Evolutionary conservation across 202 grass and related monocot genomes (phyloP), one percentile per base, ranked within the genome.

Genomic region (Panicum virgatum): DNA sequence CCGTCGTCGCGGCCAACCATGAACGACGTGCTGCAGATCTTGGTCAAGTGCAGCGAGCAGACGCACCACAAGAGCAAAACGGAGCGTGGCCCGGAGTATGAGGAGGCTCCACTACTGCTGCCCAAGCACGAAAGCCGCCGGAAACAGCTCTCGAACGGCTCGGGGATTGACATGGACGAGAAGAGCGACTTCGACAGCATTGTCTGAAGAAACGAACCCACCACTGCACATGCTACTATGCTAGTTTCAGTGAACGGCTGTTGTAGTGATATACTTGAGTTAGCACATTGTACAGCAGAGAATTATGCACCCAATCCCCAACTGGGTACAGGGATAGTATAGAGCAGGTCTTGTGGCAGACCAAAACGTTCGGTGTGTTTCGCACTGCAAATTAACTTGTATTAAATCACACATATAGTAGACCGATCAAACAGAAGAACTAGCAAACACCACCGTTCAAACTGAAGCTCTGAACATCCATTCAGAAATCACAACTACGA

Each of bases 1-100:
- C 85, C 89, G 38, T 91, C 89, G 16, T 80, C 87, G 13, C 69
- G 96, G 18, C 93, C 93, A 7, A 59, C 91, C 22, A 96, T 96
- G 93, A 93, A 88, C 68, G 91, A 93, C 7, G 92, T 98, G 73
- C 39, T 93, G 62, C 84, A 92, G 65, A 72, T 88, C 16, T 59
- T 96, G 29, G 20, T 94, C 63, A 80, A 65, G 72, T 89, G 76
- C 70, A 79, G 58, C 76, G 85, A 91, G 45, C 62, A 81, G 58
- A 72, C 52, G 67, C 36, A 52, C 26, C 18, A 72, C 15, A 80
- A 73, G 13, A 20, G 60, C 53, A 64, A 79, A 30, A 56, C 66
- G 25, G 86, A 54, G 57, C 45, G 34, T n/a, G n/a, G 8, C 23
- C 79, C 20, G 1, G 87, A 91, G 82, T 53, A 64, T 12, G 90